Evolutionary conservation across 768 basidiomycete genomes (phyloP), one percentile per base, ranked within the genome.

Genomic region (Trametes maxima): DNA sequence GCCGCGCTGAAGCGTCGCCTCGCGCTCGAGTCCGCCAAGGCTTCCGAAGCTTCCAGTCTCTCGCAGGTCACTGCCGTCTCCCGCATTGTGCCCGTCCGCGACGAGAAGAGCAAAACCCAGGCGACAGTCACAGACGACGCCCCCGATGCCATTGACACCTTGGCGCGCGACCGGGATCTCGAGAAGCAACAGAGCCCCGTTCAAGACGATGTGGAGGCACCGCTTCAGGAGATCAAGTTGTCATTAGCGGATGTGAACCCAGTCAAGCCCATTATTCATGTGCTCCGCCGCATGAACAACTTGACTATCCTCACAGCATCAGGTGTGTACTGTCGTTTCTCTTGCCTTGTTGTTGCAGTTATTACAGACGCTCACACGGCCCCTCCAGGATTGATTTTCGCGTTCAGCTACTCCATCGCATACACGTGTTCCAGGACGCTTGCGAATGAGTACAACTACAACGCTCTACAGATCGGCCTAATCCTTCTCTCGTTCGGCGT

Each of bases 391-490:
- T 69, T 91, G 22, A 74, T 88, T 12, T 95, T 90, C 67, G 88
- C 86, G 0, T 87, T 86, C 53, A 82, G 78, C 40, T 94, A 89
- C 72, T 78, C 83, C 45, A 79, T 95, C 39, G 76, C 84, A 2
- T 95, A 93, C 70, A 91, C 91, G 0, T 85, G 85, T 16, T 80
- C 90, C 8, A 80, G 89, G 60, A 92, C 90, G 0, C 79, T 95
- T 12, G 80, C 77, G 7, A 70, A 74, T 28, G 73, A 78, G 2
- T 95, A 95, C 67, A 69, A 79, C 28, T 94, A 88, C 71, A 77
- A 83, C 47, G 77, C 94, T 0, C 76, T 95, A 5, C 77, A 85
- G 44, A 85, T 90, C 49, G 94, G 94, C 3, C 72, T 94, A 25
- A 85, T 93, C 11, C 81, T 94, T 5, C 81, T 97, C 10, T 74